Percentiles rank a stretch among this genome's conserved stretches.
Conservation (phyloP, 108 stramenopile genomes). For the Pseudonitzschia pungens region DNA sequence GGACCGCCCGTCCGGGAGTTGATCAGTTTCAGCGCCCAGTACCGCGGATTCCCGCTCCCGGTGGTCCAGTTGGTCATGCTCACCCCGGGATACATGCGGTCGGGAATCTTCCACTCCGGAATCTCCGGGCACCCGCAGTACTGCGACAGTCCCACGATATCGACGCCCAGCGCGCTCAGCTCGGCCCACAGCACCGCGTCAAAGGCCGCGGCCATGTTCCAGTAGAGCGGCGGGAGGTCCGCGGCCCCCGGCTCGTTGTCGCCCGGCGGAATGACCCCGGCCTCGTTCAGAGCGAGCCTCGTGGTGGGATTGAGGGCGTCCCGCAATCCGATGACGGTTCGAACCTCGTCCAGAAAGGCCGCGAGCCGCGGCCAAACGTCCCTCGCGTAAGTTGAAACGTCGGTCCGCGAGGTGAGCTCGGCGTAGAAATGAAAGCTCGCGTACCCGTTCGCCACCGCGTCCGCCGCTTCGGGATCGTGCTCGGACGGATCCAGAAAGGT, state of each 20-base stretch:
- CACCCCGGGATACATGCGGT: slow-evolving; percentile 13
- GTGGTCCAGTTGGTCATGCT: slow-evolving; percentile 24
- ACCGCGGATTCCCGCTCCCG: slow-evolving; percentile 13
- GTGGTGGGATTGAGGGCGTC: slow-evolving; percentile 5
- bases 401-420: background rate
- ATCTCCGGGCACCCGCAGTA: slow-evolving; percentile 13
- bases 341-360: background rate
- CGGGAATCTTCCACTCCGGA: slow-evolving; percentile 11
- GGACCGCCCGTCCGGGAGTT: background rate
- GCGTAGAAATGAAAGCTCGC: slow-evolving; percentile 8
- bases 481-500: background rate
- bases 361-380: slow-evolving; percentile 3
- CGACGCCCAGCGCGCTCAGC: background rate
- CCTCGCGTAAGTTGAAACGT: background rate
- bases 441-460: slow-evolving; percentile 13
- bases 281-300: slow-evolving; percentile 2
- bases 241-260: background rate
- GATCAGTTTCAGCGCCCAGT: slow-evolving; percentile 7
- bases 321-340: background rate
- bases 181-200: background rate
- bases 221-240: background rate
- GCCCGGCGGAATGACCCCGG: slow-evolving; percentile 1
- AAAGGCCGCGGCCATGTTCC: background rate
- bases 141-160: slow-evolving; percentile 9
- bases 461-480: background rate